These are phyloP conservation scores for Aureobasidium namibiae DNA, from an alignment of 2,329 filamentous ascomycete species.

Conservation along the genomic window DNA sequence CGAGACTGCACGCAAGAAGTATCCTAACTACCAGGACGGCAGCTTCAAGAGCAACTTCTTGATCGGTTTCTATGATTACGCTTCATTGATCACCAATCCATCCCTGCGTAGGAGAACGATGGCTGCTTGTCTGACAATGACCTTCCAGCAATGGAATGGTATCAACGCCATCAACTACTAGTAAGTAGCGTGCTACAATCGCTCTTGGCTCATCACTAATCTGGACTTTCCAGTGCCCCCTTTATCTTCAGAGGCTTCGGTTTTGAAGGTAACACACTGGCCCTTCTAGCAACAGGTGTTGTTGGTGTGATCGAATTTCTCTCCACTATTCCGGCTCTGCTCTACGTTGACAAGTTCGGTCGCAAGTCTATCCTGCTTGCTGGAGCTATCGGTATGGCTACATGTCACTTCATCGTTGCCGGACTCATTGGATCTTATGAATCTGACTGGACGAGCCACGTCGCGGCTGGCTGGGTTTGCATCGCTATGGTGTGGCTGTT, in stretches of 20 bases:
- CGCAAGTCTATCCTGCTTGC: slow-evolving; percentile 47
- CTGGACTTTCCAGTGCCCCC: slow-evolving; percentile 18
- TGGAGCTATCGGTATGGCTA: slow-evolving; percentile 25
- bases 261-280: slow-evolving; percentile 35
- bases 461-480: slow-evolving; percentile 34
- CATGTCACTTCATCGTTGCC: slow-evolving; percentile 26
- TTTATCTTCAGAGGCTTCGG: slow-evolving; percentile 41
- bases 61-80: slow-evolving; percentile 15
- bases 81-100: slow-evolving; percentile 48
- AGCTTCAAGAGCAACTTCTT: slow-evolving; percentile 16
- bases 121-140: slow-evolving; percentile 39
- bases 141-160: slow-evolving; percentile 24
- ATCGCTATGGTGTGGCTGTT: slow-evolving; percentile 66
- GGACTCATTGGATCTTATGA: slow-evolving; percentile 19
- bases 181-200: slow-evolving; percentile 19
- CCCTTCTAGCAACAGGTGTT: slow-evolving; percentile 58
- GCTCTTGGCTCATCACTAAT: background rate
- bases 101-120: slow-evolving; percentile 58
- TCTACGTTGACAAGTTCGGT: slow-evolving; percentile 58
- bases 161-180: slow-evolving; percentile 41
- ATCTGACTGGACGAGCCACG: slow-evolving; percentile 20
- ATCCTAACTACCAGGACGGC: slow-evolving; percentile 43
- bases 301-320: slow-evolving; percentile 62
- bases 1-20: slow-evolving; percentile 56
- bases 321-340: slow-evolving; percentile 54